Conservation (phyloP, 2,329 filamentous ascomycete species). For the Davidsoniella virescens region DNA sequence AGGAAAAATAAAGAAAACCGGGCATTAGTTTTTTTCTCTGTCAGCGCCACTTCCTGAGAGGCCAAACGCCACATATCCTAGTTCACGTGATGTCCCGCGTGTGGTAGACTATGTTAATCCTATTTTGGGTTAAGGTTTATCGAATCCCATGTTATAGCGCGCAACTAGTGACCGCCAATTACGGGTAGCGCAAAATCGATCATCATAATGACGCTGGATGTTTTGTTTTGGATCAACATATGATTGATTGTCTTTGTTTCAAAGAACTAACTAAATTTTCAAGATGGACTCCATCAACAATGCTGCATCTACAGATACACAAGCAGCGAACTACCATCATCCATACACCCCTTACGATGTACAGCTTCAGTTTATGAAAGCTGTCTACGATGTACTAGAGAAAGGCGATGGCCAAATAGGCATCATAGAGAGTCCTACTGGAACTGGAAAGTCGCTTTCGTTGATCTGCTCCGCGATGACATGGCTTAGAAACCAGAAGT, state of each 20-base stretch:
- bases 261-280: background rate
- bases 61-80: background rate
- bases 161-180: background rate
- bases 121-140: background rate
- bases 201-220: background rate
- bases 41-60: background rate
- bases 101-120: background rate
- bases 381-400: conserved; percentile 65
- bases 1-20: conserved; percentile 1
- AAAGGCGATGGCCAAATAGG: conserved; percentile 56
- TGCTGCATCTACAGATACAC: background rate
- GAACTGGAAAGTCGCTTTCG: conserved; percentile 80
- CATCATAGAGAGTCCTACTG: conserved; percentile 87
- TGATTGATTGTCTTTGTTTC: background rate
- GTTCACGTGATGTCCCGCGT: conserved; percentile 5
- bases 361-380: conserved; percentile 74
- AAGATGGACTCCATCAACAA: background rate
- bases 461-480: conserved; percentile 79
- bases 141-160: background rate
- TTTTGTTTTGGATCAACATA: background rate
- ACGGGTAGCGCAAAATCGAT: no score
- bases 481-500: conserved; percentile 77
- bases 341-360: conserved; percentile 79
- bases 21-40: background rate
- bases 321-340: conserved; percentile 53